Percentiles rank a stretch among this genome's conserved stretches.
These are phyloP conservation scores for Podila verticillata DNA, from an alignment of 192 early-diverging fungal genomes.

Conservation along the genomic window DNA sequence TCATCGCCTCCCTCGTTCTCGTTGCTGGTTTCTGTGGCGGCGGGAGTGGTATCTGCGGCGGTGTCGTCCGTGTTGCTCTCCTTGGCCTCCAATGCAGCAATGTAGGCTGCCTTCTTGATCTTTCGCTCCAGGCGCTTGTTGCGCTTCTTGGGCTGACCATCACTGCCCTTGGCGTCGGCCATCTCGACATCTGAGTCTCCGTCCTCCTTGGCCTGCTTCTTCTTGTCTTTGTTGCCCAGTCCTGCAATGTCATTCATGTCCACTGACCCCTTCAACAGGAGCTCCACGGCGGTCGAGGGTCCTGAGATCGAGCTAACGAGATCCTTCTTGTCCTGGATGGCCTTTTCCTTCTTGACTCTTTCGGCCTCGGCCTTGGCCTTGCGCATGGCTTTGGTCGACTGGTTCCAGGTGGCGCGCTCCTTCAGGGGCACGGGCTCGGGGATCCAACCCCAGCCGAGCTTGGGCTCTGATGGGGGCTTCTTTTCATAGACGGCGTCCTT, in stretches of 20 bases:
- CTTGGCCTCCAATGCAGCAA: slow-evolving; percentile 35
- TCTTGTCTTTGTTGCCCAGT: slow-evolving; percentile 5
- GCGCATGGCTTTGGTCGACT: slow-evolving; percentile 29
- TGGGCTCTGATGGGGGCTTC: slow-evolving; percentile 24
- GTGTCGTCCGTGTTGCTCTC: not conserved
- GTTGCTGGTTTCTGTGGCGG: not conserved
- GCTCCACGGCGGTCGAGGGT: slow-evolving; percentile 19
- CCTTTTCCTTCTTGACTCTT: slow-evolving; percentile 13
- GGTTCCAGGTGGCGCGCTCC: slow-evolving; percentile 47
- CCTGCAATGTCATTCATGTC: slow-evolving; percentile 38
- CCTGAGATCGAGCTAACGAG: slow-evolving; percentile 9
- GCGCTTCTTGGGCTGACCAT: slow-evolving; percentile 21
- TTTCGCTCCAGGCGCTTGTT: slow-evolving; percentile 50
- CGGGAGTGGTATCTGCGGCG: not conserved
- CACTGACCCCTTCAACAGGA: slow-evolving; percentile 26
- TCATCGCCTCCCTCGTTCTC: not conserved
- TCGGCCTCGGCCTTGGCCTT: slow-evolving; percentile 44
- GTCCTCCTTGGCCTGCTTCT: not conserved
- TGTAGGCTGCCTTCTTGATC: slow-evolving; percentile 47
- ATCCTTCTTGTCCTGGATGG: slow-evolving; percentile 17
- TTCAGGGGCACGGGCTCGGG: slow-evolving; percentile 43
- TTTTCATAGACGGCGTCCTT: slow-evolving; percentile 31
- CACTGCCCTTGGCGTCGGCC: not conserved
- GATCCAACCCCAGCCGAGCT: slow-evolving; percentile 32
- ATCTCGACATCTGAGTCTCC: slow-evolving; percentile 1